Conservation (phyloP, 768 basidiomycete genomes). For the Suillus discolor region DNA sequence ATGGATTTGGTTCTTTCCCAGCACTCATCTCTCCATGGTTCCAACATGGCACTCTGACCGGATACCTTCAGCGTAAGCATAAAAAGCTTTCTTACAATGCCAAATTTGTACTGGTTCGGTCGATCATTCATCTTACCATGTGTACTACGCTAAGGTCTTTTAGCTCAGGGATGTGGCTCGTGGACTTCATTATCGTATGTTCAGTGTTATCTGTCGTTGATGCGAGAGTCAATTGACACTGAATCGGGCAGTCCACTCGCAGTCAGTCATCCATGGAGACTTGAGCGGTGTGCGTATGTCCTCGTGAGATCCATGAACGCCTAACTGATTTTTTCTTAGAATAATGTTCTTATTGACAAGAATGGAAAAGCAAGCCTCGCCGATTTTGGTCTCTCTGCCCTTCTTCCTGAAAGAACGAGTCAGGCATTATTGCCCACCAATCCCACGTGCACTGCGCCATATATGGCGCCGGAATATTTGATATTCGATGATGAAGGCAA, state of each 20-base stretch:
- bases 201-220: conserved; percentile 9
- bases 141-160: neutral
- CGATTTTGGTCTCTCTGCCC: conserved; percentile 11
- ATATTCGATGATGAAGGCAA: neutral
- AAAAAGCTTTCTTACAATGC: neutral
- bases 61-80: conserved; percentile 22
- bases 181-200: neutral
- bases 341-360: conserved; percentile 9
- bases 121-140: neutral
- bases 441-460: conserved; percentile 23
- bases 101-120: neutral
- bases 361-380: conserved; percentile 17
- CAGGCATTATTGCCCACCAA: neutral
- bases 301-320: neutral
- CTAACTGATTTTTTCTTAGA: neutral
- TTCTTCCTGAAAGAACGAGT: conserved; percentile 14
- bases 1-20: conserved; percentile 29
- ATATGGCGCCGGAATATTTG: conserved; percentile 9
- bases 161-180: neutral
- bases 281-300: conserved; percentile 28
- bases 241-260: conserved; percentile 21
- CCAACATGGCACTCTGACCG: conserved; percentile 28
- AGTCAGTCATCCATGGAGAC: conserved; percentile 29
- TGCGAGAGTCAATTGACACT: neutral
- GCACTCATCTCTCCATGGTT: conserved; percentile 39